Conservation (phyloP, 805 yeast genomes). For the Lachancea waltii region DNA sequence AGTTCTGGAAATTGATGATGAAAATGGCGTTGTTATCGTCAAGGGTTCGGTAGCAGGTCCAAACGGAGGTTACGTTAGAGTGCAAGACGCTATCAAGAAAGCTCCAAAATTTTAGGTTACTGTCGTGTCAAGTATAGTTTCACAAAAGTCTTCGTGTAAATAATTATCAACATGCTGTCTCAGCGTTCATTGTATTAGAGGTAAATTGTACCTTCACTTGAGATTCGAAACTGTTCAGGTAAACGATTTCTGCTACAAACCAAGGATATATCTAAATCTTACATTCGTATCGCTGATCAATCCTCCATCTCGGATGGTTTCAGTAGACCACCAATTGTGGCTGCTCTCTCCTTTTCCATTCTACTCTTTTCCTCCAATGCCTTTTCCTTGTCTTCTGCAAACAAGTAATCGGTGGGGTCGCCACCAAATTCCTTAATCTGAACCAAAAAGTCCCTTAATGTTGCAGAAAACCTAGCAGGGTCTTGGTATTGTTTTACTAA, state of each 20-base stretch:
- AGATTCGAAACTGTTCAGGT: neutral
- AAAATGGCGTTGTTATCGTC: slow-evolving; percentile 70
- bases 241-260: no score
- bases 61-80: slow-evolving; percentile 61
- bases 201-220: neutral
- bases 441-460: slow-evolving; percentile 89
- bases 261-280: no score
- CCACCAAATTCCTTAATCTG: slow-evolving; percentile 96
- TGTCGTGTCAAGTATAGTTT: no score
- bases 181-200: no score
- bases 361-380: slow-evolving; percentile 64
- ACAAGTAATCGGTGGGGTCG: slow-evolving; percentile 87
- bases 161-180: no score
- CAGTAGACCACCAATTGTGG: slow-evolving; percentile 85
- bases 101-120: slow-evolving; percentile 8
- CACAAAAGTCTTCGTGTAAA: no score
- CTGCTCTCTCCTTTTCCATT: slow-evolving; percentile 71
- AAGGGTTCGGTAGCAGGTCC: slow-evolving; percentile 94
- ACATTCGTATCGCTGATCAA: slow-evolving; percentile 25
- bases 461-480: slow-evolving; percentile 68
- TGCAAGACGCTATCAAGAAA: slow-evolving; percentile 70
- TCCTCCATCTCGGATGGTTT: slow-evolving; percentile 95
- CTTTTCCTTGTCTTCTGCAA: slow-evolving; percentile 84
- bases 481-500: slow-evolving; percentile 69
- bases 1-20: slow-evolving; percentile 75